Evolutionary conservation across 345 rosid species (phyloP).

Genomic region (Sonneratia caseolaris): DNA sequence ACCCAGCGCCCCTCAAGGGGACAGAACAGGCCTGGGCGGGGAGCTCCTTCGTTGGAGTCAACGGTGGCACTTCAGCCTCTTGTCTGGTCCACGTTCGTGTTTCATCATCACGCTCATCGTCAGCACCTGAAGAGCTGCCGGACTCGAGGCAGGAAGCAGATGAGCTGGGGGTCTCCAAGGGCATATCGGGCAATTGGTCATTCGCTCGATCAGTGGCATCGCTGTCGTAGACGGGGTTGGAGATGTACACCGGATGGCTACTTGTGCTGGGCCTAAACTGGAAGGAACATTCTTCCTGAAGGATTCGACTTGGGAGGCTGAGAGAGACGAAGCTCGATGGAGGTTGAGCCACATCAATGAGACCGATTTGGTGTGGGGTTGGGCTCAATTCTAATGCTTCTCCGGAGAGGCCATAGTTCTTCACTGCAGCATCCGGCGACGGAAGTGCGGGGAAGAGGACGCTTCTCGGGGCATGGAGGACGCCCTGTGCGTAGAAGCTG

Average conservation of each 20-base stretch:
- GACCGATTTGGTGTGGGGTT: constrained; percentile 26
- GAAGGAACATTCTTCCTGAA: background rate
- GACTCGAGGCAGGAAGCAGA: constrained; percentile 62
- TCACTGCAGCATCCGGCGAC: background rate
- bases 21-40: constrained; percentile 71
- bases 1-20: constrained; percentile 44
- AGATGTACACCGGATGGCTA: constrained; percentile 51
- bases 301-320: constrained; percentile 13
- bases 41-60: constrained; percentile 79
- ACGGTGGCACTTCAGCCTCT: constrained; percentile 39
- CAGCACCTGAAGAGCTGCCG: constrained; percentile 36
- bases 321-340: constrained; percentile 22
- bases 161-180: constrained; percentile 71
- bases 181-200: constrained; percentile 25
- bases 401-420: background rate
- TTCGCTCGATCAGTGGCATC: constrained; percentile 20
- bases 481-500: constrained; percentile 50
- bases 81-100: constrained; percentile 2
- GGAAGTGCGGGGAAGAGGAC: constrained; percentile 33
- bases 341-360: constrained; percentile 23
- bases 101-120: constrained; percentile 10
- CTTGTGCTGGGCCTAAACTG: constrained; percentile 4
- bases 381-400: constrained; percentile 9
- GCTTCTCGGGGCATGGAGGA: constrained; percentile 54
- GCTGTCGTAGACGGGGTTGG: constrained; percentile 75